Conservation (phyloP, 768 basidiomycete species). For the Trametes cinnabarina region DNA sequence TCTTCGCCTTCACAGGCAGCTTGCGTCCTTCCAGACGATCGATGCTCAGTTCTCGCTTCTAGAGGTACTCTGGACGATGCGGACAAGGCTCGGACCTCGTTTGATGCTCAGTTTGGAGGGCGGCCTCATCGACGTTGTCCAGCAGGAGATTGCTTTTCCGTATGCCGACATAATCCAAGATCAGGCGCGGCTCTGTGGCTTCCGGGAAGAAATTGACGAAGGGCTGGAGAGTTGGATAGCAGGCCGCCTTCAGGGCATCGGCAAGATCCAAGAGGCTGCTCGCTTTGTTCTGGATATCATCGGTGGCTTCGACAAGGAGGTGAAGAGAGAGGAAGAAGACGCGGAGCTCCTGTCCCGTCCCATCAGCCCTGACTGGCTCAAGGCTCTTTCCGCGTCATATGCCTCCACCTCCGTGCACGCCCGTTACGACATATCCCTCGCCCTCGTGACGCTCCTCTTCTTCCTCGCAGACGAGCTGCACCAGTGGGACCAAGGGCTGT, state of each 20-base stretch:
- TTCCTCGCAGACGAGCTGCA: constrained; percentile 66
- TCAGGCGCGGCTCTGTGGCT: constrained; percentile 51
- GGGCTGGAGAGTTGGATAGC: constrained; percentile 59
- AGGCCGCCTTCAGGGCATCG: constrained; percentile 55
- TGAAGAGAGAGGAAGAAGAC: constrained; percentile 78
- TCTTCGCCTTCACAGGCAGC: constrained; percentile 51
- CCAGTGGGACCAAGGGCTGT: constrained; percentile 60
- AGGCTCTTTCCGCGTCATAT: constrained; percentile 62
- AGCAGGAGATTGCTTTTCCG: constrained; percentile 77
- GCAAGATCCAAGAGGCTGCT: constrained; percentile 54
- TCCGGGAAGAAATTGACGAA: constrained; percentile 58
- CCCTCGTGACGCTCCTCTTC: constrained; percentile 64
- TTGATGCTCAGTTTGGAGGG: constrained; percentile 56
- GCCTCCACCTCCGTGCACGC: constrained; percentile 61
- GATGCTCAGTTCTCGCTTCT: constrained; percentile 58
- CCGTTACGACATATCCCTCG: constrained; percentile 71
- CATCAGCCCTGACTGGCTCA: constrained; percentile 59
- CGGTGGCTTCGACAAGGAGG: constrained; percentile 62
- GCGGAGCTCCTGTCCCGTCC: constrained; percentile 46
- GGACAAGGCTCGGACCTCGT: constrained; percentile 57
- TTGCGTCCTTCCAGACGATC: constrained; percentile 43
- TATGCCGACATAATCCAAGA: constrained; percentile 74
- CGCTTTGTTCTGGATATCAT: constrained; percentile 65
- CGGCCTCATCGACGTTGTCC: constrained; percentile 59
- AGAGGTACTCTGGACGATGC: constrained; percentile 61